Evolutionary conservation across 2,329 filamentous ascomycete genomes (phyloP), one percentile per base, ranked within the genome.

Genomic region (Apiospora koreana): DNA sequence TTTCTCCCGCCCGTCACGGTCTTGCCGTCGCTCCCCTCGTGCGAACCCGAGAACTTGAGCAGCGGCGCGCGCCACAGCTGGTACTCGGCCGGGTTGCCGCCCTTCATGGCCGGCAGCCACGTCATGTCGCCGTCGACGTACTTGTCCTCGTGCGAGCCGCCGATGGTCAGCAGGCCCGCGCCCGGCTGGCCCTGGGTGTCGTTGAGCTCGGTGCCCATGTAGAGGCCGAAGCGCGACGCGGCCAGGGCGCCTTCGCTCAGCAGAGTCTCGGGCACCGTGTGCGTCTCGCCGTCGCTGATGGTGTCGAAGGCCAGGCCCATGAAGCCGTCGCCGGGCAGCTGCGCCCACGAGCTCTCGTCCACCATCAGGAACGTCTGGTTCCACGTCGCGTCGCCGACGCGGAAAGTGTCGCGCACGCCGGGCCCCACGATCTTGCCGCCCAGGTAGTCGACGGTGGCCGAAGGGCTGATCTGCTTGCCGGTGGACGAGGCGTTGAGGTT

Each of bases 301-400:
- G 76, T 77, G 21, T 72, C 71, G 41, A 82, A 82, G 1, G 76
- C 77, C 3, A 82, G 72, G 0, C 81, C 80, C 42, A 82, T 68
- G 72, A 82, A 81, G 28, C 81, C 80, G 62, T 81, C 77, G 4
- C 75, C 77, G 0, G 80, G 72, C 8, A 78, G 73, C 8, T 74
- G 65, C 0, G 69, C 69, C 80, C 79, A 81, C 28, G 69, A 74
- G 66, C 72, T 78, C 68, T 76, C 69, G 69, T 77, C 77, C 31
- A 76, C 78, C 14, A 76, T 73, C 8, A 82, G 73, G 68, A 81
- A 81, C 16, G 73, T 69, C 41, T 77, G 75, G 3, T 72, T 71
- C 77, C 79, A 82, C 1, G 71, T 72, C 0, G 71, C 1, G 4
- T 72, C 69, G 2, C 68, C 74, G 2, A 72, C 58, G 0, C 67